phyloP scores from a whole-genome alignment of 1,284 basidiomycete species.

The Irpex rosettiformis region DNA sequence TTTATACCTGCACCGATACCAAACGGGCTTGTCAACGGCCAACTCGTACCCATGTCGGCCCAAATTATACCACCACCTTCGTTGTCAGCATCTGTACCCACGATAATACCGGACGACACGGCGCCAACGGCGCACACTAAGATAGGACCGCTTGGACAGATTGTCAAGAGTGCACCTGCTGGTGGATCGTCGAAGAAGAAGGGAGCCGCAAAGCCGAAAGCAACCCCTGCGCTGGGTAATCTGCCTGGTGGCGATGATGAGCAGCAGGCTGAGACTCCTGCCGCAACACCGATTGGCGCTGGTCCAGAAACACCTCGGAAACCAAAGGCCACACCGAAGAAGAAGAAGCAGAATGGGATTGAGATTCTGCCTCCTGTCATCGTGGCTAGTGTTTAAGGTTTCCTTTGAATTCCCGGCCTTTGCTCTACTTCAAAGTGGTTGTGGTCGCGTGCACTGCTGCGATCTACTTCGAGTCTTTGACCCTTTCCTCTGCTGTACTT shows the following conservation, averaged over 20 bases:
- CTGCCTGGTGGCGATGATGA: not conserved
- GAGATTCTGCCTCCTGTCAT: slow-evolving; percentile 45
- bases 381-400: slow-evolving; percentile 32
- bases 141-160: slow-evolving; percentile 74
- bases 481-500: not conserved
- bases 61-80: not conserved
- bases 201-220: slow-evolving; percentile 25
- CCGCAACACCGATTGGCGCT: slow-evolving; percentile 16
- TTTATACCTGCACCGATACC: slow-evolving; percentile 5
- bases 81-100: slow-evolving; percentile 20
- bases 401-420: too few species aligned
- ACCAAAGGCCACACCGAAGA: slow-evolving; percentile 29
- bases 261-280: slow-evolving; percentile 4
- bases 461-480: not conserved
- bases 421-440: too few species aligned
- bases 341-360: slow-evolving; percentile 31
- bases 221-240: not conserved
- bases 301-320: slow-evolving; percentile 23
- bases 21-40: not conserved
- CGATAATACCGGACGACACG: slow-evolving; percentile 58
- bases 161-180: slow-evolving; percentile 37
- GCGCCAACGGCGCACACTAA: slow-evolving; percentile 56
- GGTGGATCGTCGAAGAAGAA: slow-evolving; percentile 36
- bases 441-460: not conserved
- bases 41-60: not conserved